Evolutionary conservation across 2,329 filamentous ascomycete genomes (phyloP).

Genomic region (Alternaria sp.): DNA sequence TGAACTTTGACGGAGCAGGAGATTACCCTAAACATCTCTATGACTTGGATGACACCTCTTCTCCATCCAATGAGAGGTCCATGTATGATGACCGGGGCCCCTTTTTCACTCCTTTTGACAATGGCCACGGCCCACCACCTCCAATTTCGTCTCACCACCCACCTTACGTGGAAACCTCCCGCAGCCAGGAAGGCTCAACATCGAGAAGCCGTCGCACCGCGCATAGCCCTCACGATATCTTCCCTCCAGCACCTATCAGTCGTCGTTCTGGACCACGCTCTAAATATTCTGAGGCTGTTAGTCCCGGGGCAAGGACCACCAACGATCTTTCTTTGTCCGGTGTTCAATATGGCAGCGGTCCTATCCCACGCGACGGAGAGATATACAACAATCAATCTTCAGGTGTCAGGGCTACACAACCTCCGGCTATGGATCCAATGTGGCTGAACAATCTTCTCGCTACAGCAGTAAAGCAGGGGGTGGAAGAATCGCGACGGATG

Average conservation of each 20-base stretch:
- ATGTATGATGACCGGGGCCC: constrained; percentile 30
- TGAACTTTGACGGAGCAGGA: constrained; percentile 42
- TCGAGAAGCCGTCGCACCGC: constrained; percentile 3
- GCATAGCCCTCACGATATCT: not conserved
- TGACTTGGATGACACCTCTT: constrained; percentile 23
- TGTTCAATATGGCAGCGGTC: constrained; percentile 40
- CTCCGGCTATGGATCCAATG: constrained; percentile 17
- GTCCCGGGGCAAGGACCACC: constrained; percentile 13
- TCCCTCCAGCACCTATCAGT: not conserved
- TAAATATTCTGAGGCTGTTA: constrained; percentile 19
- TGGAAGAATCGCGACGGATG: constrained; percentile 26
- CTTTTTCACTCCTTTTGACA: not conserved
- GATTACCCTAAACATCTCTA: constrained; percentile 27
- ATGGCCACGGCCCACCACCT: constrained; percentile 10
- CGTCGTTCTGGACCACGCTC: constrained; percentile 6
- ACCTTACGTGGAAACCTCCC: constrained; percentile 25
- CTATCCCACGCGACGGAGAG: constrained; percentile 26
- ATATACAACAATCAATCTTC: not conserved
- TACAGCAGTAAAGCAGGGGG: constrained; percentile 32
- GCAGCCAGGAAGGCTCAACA: constrained; percentile 13
- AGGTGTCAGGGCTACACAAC: not conserved
- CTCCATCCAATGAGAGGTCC: not conserved
- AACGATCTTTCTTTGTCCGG: constrained; percentile 16
- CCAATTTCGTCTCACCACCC: constrained; percentile 15
- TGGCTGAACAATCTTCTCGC: constrained; percentile 29